These are phyloP conservation scores for Pseudocercospora vitis DNA, from an alignment of 2,329 filamentous ascomycete genomes.

Conservation along the genomic window DNA sequence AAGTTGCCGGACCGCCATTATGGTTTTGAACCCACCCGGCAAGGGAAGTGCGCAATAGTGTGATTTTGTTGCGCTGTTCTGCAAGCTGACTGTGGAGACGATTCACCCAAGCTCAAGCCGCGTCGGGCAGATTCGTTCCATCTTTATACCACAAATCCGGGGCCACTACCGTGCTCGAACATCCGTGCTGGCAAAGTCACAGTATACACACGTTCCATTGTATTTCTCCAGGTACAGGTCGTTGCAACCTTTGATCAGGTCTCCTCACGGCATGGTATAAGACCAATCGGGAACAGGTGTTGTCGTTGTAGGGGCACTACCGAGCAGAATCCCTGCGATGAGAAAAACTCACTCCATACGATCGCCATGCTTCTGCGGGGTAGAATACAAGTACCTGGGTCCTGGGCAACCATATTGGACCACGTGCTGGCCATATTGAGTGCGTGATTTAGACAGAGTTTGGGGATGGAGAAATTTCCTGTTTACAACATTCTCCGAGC, in stretches of 20 bases:
- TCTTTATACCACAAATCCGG: neutral
- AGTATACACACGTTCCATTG: neutral
- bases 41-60: too few relatives aligned
- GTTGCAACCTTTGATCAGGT: neutral
- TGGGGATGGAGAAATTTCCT: neutral
- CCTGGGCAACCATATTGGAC: neutral
- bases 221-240: neutral
- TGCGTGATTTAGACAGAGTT: neutral
- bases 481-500: neutral
- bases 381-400: too few relatives aligned
- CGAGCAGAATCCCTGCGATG: neutral
- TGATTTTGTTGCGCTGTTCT: too few relatives aligned
- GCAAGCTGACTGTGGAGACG: neutral
- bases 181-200: neutral
- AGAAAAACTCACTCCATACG: slow-evolving; percentile 2
- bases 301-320: neutral
- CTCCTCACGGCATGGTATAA: neutral
- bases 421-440: neutral
- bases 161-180: neutral
- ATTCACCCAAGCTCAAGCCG: neutral
- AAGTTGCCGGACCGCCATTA: neutral
- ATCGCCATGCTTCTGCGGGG: slow-evolving; percentile 1
- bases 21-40: too few relatives aligned
- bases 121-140: neutral
- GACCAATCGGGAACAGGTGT: neutral